Percentiles rank a stretch among this genome's conserved stretches.
These are phyloP conservation scores for Claviceps sp. DNA, from an alignment of 2,329 filamentous ascomycete genomes.

Conservation along the genomic window DNA sequence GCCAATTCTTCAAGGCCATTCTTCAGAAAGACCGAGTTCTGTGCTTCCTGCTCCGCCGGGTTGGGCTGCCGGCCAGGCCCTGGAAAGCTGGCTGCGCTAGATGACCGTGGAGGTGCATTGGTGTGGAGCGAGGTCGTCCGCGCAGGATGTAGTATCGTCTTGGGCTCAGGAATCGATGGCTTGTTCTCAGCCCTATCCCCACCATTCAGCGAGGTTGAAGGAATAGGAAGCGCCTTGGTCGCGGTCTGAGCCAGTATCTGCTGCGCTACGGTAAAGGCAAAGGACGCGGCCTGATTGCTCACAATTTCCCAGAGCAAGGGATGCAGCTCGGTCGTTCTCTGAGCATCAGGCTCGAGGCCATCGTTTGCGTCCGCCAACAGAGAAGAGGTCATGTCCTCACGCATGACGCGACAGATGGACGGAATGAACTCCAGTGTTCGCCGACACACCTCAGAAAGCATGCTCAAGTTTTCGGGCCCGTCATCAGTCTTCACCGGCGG, in stretches of 20 bases:
- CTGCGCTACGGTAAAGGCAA: conserved; percentile 62
- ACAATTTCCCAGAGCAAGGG: conserved; percentile 38
- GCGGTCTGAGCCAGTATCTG: conserved; percentile 66
- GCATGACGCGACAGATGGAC: conserved; percentile 63
- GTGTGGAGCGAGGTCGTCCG: conserved; percentile 47
- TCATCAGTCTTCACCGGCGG: conserved; percentile 36
- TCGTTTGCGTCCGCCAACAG: conserved; percentile 34
- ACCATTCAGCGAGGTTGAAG: conserved; percentile 39
- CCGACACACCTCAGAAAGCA: conserved; percentile 77
- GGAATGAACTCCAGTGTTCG: conserved; percentile 76
- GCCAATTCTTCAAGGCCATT: conserved; percentile 68
- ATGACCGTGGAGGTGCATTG: conserved; percentile 22
- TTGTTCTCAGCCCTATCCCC: conserved; percentile 44
- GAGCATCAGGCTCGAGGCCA: conserved; percentile 21
- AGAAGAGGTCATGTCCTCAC: conserved; percentile 55
- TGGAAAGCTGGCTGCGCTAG: conserved; percentile 41
- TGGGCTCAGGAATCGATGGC: conserved; percentile 49
- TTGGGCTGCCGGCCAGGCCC: conserved; percentile 28
- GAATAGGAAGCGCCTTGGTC: conserved; percentile 53
- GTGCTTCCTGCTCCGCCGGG: conserved; percentile 24
- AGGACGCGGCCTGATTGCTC: conserved; percentile 65
- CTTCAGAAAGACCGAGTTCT: conserved; percentile 39
- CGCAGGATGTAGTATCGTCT: conserved; percentile 57
- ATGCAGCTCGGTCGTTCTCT: conserved; percentile 12
- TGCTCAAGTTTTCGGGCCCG: conserved; percentile 59